Base-by-base conservation (phyloP, 768 basidiomycete species). In the Gautieria morchelliformis region DNA sequence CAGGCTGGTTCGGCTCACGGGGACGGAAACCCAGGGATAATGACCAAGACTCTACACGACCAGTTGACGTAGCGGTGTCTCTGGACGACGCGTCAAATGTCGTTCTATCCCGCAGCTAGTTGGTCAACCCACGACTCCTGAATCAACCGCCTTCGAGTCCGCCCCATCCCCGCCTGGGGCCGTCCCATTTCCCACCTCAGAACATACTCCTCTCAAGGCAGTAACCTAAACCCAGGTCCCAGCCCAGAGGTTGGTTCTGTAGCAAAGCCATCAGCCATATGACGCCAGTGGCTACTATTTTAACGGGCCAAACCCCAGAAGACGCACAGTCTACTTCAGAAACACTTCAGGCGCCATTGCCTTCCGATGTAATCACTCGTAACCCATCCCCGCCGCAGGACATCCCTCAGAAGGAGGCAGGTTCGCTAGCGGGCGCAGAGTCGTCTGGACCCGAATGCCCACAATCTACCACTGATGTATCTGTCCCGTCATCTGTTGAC, bases 401-500 rank as follows among this genome's bases (percentile, higher is more conserved):
- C 12, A 49, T 49, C 27, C 48, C 48, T 3, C 48, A 44, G 17
- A 44, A 19, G 12, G 14, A 37, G 35, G 35, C 14, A 14, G 35
- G 14, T 37, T 9, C 10, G 33, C 24, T 20, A 4, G 24, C 47
- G 48, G 17, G 14, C 27, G 27, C 5, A 12, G 48, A 30, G 22
- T 33, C 48, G 17, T 33, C 32, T 30, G 7, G 24, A 12, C 48
- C 45, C 10, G 5, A 11, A 19, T 20, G 17, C 27, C 32, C 12
- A 27, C 11, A 3, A 11, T 30, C 48, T 24, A 49, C 48, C 27
- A 49, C 19, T 10, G 17, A 49, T 4, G 11, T 24, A 5, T 24
- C 69, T 11, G 35, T 62, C 2, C 46, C 61, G 0, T 58, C 64
- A 12, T 68, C 67, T 14, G 58, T 63, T 19, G 70, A 72, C 55